phyloP scores from a whole-genome alignment of 257 asterid genomes.

The Solanum rostratum region DNA sequence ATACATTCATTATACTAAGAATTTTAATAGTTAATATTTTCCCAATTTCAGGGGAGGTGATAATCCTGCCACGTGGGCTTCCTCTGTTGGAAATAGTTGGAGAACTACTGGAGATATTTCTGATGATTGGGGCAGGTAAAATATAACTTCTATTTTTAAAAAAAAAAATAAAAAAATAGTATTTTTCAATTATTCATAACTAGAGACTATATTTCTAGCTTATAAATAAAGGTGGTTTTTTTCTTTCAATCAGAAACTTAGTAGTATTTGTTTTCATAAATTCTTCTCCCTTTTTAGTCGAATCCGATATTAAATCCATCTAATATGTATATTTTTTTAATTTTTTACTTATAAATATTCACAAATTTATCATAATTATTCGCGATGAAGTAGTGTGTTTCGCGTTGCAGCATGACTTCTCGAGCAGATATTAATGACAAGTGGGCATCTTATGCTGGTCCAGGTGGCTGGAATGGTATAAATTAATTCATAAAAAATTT shows the following conservation, averaged over 20 bases:
- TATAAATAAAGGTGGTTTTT: no score
- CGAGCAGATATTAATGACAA: constrained; percentile 71
- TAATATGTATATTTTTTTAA: background rate
- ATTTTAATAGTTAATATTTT: background rate
- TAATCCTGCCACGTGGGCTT: constrained; percentile 97
- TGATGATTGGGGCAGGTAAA: constrained; percentile 71
- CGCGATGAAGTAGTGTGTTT: background rate
- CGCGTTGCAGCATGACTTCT: constrained; percentile 52
- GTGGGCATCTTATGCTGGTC: constrained; percentile 86
- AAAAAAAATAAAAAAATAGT: background rate
- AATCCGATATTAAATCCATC: background rate
- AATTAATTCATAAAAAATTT: background rate
- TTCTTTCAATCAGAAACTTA: background rate
- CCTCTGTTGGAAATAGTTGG: constrained; percentile 78
- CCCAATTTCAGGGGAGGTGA: constrained; percentile 61
- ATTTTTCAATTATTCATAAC: background rate
- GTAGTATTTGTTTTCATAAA: background rate
- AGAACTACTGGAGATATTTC: constrained; percentile 85
- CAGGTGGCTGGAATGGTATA: constrained; percentile 94
- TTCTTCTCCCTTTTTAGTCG: background rate
- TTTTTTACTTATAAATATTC: background rate
- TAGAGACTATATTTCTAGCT: background rate
- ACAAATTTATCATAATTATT: background rate
- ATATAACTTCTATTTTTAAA: background rate
- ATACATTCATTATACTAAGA: background rate